Percentiles rank a stretch among this genome's conserved stretches.
Conservation (phyloP, 805 yeast genomes). For the Zygoascus biomembranicola region DNA sequence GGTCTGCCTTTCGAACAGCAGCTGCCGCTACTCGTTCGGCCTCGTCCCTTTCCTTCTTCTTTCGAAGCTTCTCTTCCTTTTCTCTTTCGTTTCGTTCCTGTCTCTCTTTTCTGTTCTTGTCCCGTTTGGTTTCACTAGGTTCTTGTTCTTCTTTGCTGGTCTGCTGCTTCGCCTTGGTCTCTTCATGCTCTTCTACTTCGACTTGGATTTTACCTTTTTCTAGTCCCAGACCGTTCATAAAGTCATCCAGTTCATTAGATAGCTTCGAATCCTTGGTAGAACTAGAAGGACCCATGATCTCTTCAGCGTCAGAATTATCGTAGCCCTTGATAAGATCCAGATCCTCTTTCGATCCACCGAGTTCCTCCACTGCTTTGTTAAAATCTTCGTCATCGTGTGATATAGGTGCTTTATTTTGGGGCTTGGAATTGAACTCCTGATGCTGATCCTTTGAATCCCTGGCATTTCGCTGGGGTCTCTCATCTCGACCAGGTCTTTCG, state of each 20-base stretch:
- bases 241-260: constrained; percentile 46
- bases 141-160: neutral
- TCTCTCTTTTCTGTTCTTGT: constrained; percentile 25
- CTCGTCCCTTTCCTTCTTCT: constrained; percentile 6
- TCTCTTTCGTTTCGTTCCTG: constrained; percentile 18
- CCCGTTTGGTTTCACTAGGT: constrained; percentile 27
- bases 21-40: constrained; percentile 15
- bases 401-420: no score
- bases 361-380: constrained; percentile 4
- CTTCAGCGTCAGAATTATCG: constrained; percentile 29
- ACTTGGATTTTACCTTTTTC: constrained; percentile 29
- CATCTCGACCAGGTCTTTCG: neutral
- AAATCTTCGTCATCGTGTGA: no score
- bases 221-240: constrained; percentile 66
- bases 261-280: constrained; percentile 31
- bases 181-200: constrained; percentile 24
- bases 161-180: constrained; percentile 16
- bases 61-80: neutral
- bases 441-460: no score
- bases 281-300: constrained; percentile 5
- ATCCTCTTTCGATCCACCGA: constrained; percentile 87
- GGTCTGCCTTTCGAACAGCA: constrained; percentile 19
- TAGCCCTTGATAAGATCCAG: constrained; percentile 52
- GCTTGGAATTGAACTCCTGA: no score
- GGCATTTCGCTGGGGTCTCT: no score